Evolutionary conservation across 148 eudicot species (phyloP).

Genomic region (Cornus florida): DNA sequence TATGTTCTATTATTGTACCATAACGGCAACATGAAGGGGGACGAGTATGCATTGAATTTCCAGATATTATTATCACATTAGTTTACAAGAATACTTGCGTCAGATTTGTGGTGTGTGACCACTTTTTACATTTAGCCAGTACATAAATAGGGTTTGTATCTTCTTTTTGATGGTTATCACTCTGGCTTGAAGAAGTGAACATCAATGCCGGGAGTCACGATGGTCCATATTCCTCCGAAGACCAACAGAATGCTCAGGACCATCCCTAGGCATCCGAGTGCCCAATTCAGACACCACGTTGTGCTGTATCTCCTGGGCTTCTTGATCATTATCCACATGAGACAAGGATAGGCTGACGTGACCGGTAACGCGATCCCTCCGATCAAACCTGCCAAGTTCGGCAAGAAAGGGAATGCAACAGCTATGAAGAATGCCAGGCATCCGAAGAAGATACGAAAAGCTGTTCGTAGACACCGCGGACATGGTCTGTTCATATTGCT

Average conservation of each 20-base stretch:
- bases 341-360: slow-evolving; percentile 79
- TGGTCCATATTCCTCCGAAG: slow-evolving; percentile 66
- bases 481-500: slow-evolving; percentile 60
- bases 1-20: too few relatives aligned
- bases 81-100: neutral
- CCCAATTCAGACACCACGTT: slow-evolving; percentile 78
- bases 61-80: neutral
- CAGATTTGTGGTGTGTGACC: neutral
- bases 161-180: neutral
- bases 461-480: slow-evolving; percentile 57
- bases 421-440: slow-evolving; percentile 69
- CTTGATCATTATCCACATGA: slow-evolving; percentile 74
- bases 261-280: slow-evolving; percentile 67
- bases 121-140: neutral
- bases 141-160: too few relatives aligned
- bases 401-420: slow-evolving; percentile 75
- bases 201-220: slow-evolving; percentile 53
- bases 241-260: slow-evolving; percentile 59
- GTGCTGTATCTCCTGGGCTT: slow-evolving; percentile 40
- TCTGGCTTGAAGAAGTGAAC: neutral
- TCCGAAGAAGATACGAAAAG: slow-evolving; percentile 55
- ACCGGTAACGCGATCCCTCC: slow-evolving; percentile 78
- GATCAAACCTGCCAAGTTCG: slow-evolving; percentile 62
- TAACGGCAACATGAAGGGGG: too few relatives aligned
- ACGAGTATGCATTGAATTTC: too few relatives aligned